Percentiles rank a stretch among this genome's conserved stretches.
Conservation (phyloP, 2,329 filamentous ascomycete genomes). For the Ilyonectria robusta region DNA sequence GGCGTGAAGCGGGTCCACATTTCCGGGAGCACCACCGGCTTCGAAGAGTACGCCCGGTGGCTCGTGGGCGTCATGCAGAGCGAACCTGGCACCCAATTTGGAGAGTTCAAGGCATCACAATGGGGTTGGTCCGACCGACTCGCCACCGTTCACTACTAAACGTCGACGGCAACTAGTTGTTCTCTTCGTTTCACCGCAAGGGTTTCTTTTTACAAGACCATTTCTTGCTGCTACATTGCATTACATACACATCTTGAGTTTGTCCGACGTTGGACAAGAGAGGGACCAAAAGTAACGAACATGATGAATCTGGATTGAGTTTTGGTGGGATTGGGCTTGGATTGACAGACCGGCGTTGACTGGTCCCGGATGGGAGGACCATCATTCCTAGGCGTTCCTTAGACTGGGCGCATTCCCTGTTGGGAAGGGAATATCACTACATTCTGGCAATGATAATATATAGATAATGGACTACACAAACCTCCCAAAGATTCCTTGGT, state of each 20-base stretch:
- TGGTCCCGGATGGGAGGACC: slow-evolving; percentile 4
- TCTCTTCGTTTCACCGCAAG: not conserved
- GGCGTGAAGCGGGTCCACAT: slow-evolving; percentile 56
- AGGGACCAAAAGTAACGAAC: slow-evolving; percentile 20
- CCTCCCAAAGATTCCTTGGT: not conserved
- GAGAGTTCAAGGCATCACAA: slow-evolving; percentile 40
- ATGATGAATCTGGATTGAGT: slow-evolving; percentile 16
- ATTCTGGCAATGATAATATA: slow-evolving; percentile 10
- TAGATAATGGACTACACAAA: slow-evolving; percentile 10
- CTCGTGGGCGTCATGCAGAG: slow-evolving; percentile 56
- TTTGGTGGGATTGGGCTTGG: slow-evolving; percentile 4
- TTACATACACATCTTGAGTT: not conserved
- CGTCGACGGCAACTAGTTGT: not conserved
- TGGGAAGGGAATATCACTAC: not conserved
- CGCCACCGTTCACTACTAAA: slow-evolving; percentile 41
- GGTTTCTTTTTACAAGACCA: not conserved
- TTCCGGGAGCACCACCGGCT: slow-evolving; percentile 56
- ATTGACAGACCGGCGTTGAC: slow-evolving; percentile 16
- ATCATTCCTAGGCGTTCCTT: slow-evolving; percentile 21
- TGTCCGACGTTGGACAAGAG: not conserved
- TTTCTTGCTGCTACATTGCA: not conserved
- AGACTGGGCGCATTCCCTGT: slow-evolving; percentile 14
- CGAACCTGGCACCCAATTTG: slow-evolving; percentile 38
- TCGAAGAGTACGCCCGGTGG: slow-evolving; percentile 60
- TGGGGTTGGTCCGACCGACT: slow-evolving; percentile 44